A percentile compares a stretch with the other conserved stretches of the same genome.
phyloP scores from a whole-genome alignment of 2,329 filamentous ascomycete species.

The Dactylellina parvicollis region DNA sequence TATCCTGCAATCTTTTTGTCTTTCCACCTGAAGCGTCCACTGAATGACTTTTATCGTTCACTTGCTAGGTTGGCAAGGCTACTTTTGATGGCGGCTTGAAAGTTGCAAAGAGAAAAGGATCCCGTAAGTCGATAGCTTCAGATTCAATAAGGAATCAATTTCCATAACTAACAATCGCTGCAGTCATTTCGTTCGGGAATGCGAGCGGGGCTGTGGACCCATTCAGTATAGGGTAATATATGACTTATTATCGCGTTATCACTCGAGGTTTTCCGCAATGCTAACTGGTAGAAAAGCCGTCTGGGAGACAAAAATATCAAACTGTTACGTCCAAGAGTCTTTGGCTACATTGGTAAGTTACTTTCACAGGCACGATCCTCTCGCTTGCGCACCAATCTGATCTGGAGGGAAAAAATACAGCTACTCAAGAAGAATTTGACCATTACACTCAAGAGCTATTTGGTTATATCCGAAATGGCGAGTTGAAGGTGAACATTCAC shows the following conservation, averaged over 20 bases:
- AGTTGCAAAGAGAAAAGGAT: conserved; percentile 79
- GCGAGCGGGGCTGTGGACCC: conserved; percentile 76
- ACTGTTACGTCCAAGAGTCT: conserved; percentile 77
- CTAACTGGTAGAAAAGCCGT: conserved; percentile 55
- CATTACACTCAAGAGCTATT: conserved; percentile 78
- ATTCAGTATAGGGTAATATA: conserved; percentile 67
- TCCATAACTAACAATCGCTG: neutral
- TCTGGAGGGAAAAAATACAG: conserved; percentile 39
- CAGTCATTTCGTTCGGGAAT: conserved; percentile 57
- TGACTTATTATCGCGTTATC: neutral
- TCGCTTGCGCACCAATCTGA: conserved; percentile 5
- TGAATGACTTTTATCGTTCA: neutral
- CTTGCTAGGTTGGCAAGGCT: conserved; percentile 71
- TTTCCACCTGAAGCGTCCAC: neutral
- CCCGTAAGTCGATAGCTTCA: conserved; percentile 55
- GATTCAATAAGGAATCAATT: neutral
- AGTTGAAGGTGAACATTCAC: conserved; percentile 78
- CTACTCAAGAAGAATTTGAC: conserved; percentile 75
- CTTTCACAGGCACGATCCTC: neutral
- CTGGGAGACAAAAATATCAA: conserved; percentile 79
- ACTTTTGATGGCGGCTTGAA: conserved; percentile 84
- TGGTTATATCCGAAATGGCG: conserved; percentile 73
- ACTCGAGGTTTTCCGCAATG: conserved; percentile 57
- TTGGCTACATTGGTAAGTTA: conserved; percentile 69
- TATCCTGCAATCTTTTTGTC: neutral